Conservation (phyloP, 2,329 filamentous ascomycete genomes). For the Sarocladium strictum region DNA sequence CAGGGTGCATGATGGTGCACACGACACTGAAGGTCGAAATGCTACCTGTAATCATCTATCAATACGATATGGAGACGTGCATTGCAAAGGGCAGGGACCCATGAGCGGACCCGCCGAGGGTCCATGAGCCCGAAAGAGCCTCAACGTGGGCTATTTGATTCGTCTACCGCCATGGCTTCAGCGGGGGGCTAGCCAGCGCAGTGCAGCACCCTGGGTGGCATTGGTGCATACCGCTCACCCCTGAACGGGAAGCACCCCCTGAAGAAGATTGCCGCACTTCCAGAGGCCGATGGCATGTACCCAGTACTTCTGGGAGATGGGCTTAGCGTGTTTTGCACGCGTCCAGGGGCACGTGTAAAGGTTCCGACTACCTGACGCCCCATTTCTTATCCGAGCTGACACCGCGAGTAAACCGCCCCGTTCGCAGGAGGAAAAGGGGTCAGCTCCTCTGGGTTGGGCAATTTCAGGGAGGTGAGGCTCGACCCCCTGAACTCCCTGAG, state of each 20-base stretch:
- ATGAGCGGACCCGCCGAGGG: no score
- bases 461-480: not conserved
- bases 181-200: not conserved
- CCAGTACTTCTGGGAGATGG: no score
- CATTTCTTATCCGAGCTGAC: not conserved
- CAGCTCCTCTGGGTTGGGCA: not conserved
- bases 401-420: not conserved
- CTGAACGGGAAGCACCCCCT: not conserved
- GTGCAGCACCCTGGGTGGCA: not conserved
- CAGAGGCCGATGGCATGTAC: no score
- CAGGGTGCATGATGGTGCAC: not conserved
- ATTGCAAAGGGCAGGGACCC: not conserved
- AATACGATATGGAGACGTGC: not conserved
- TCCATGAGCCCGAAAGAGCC: not conserved
- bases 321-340: not conserved
- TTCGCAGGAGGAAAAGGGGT: not conserved
- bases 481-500: not conserved
- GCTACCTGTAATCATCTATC: no score
- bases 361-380: not conserved
- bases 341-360: not conserved
- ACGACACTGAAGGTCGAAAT: no score
- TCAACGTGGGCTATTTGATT: conserved; percentile 10
- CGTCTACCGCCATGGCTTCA: not conserved
- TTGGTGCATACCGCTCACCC: not conserved
- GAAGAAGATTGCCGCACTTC: not conserved